Percentiles rank a stretch among this genome's conserved stretches.
phyloP scores from a whole-genome alignment of 2,329 filamentous ascomycete species.

The Xylariaceae sp. region DNA sequence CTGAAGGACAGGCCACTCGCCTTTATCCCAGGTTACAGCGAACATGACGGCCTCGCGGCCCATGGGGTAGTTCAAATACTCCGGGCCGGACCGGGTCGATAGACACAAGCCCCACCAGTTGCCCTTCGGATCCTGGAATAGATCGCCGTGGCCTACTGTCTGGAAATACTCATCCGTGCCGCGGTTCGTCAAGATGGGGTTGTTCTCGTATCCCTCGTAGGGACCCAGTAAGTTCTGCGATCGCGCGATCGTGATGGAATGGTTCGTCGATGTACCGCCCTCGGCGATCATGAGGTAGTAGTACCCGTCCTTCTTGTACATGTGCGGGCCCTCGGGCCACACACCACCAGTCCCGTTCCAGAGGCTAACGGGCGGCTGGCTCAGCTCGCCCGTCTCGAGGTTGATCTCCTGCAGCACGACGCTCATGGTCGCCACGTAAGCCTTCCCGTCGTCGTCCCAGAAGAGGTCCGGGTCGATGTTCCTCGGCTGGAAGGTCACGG shows the following conservation, averaged over 20 bases:
- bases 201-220: constrained; percentile 37
- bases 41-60: constrained; percentile 45
- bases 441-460: constrained; percentile 35
- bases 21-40: constrained; percentile 42
- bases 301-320: constrained; percentile 39
- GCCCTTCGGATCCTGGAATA: constrained; percentile 39
- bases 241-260: constrained; percentile 41
- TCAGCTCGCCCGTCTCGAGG: constrained; percentile 32
- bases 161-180: constrained; percentile 38
- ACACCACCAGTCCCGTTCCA: constrained; percentile 42
- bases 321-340: constrained; percentile 42
- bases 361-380: constrained; percentile 29
- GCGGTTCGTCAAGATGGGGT: constrained; percentile 42
- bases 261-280: constrained; percentile 40
- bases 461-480: constrained; percentile 40
- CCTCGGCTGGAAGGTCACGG: constrained; percentile 28
- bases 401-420: constrained; percentile 32
- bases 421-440: constrained; percentile 34
- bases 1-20: constrained; percentile 43
- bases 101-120: constrained; percentile 51
- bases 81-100: constrained; percentile 39
- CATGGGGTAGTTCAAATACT: constrained; percentile 44
- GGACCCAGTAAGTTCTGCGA: constrained; percentile 37
- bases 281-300: constrained; percentile 48
- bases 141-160: constrained; percentile 40